Evolutionary conservation across 2,329 filamentous ascomycete genomes (phyloP).

Genomic region (Verticillium nonalfalfae): DNA sequence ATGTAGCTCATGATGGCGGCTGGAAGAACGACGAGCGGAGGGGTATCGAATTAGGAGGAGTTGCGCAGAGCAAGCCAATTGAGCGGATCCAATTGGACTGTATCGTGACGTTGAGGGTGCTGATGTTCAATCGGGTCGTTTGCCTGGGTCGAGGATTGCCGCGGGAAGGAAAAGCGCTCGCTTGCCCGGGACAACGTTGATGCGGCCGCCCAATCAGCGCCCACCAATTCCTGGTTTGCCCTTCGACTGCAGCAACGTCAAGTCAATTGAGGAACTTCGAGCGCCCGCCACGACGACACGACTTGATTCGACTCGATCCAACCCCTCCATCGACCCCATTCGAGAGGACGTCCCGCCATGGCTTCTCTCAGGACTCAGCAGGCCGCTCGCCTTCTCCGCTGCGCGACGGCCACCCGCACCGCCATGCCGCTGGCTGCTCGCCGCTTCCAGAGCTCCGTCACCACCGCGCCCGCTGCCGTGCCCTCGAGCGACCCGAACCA

Average conservation of each 20-base stretch:
- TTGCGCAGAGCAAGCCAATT: constrained; percentile 7
- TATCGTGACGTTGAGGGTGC: constrained; percentile 5
- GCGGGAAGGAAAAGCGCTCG: constrained; percentile 41
- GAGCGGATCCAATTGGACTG: constrained; percentile 10
- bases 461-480: constrained; percentile 27
- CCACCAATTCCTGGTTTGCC: constrained; percentile 12
- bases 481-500: constrained; percentile 49
- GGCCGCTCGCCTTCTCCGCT: constrained; percentile 45
- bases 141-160: constrained; percentile 10
- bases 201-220: constrained; percentile 36
- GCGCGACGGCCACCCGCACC: constrained; percentile 29
- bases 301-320: neutral
- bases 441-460: constrained; percentile 48
- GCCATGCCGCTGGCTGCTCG: constrained; percentile 36
- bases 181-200: constrained; percentile 34
- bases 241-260: neutral
- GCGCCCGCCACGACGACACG: constrained; percentile 1
- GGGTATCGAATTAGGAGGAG: constrained; percentile 8
- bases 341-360: constrained; percentile 40
- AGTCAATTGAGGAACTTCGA: constrained; percentile 7
- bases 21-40: constrained; percentile 17
- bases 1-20: constrained; percentile 82
- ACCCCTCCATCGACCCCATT: neutral
- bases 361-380: constrained; percentile 56
- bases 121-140: constrained; percentile 6